Base-by-base conservation (phyloP, 2,329 filamentous ascomycete genomes). In the Phaeosphaeria sp. region DNA sequence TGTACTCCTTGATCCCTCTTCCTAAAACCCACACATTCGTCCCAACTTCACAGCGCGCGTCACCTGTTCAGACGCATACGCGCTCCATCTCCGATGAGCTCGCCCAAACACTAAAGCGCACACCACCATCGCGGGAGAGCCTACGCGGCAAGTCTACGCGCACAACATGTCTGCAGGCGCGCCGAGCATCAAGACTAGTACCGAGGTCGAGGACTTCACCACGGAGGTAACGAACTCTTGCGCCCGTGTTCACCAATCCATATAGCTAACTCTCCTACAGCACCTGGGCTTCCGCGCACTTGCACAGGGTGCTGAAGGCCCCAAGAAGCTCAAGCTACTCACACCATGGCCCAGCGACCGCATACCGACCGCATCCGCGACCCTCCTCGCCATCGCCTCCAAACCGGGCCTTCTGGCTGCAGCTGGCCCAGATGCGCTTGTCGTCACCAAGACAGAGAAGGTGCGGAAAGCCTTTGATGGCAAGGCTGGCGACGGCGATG, bases 321-420 rank as follows among this genome's bases (percentile, higher is more conserved):
- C 96, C 70, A 87, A 89, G 57, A 97, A 94, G 78, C 79, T 98
- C 66, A 91, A 89, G 74, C 81, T 91, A 22, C 81, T 98, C 43
- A 84, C 88, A 20, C 83, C 89, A 74, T 98, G 94, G 93, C 86
- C 90, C 42, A 69, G 77, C 59, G 82, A 88, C 65, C 81, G 86
- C 39, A 83, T 91, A 22, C 94, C 95, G 30, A 83, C 90, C 2
- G 83, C 91, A 4, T 92, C 90, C 45, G 88, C 92, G 13, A 96
- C 92, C 2, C 88, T 99, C 39, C 83, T 99, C 60, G 91, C 90
- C 73, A 86, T 98, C 65, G 93, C 94, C 53, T 89, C 92, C 30
- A 86, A 84, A 59, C 89, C 88, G 76, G 92, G 92, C 42, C 84
- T 99, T 21, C 83, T 97, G 53, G 94, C 94, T 27, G 95, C 93